Percentiles rank a stretch among this genome's conserved stretches.
These are phyloP conservation scores for Themeda triandra DNA, from an alignment of 176 grass and related monocot genomes.

Conservation along the genomic window DNA sequence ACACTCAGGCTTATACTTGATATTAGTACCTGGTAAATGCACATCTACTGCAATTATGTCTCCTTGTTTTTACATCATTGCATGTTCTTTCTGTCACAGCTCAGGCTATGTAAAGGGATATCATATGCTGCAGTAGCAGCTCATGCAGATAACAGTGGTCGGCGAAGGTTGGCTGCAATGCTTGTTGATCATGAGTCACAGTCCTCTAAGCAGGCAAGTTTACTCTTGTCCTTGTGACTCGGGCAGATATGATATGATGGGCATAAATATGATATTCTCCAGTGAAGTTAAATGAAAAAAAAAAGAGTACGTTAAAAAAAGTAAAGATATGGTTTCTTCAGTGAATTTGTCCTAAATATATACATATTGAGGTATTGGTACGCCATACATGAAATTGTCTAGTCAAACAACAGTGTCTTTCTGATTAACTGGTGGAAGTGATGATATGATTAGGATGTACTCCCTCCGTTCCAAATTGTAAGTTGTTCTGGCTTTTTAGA, in stretches of 20 bases:
- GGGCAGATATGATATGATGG: not conserved
- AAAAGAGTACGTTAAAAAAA: not conserved
- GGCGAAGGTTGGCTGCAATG: slow-evolving; percentile 84
- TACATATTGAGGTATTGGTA: not conserved
- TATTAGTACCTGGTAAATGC: not conserved
- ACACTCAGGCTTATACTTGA: slow-evolving; percentile 12
- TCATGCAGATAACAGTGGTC: slow-evolving; percentile 89
- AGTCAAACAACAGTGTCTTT: not conserved
- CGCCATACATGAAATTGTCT: not conserved
- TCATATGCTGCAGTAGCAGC: slow-evolving; percentile 93
- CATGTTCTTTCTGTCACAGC: slow-evolving; percentile 52
- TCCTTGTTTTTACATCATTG: slow-evolving; percentile 22
- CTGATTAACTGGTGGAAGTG: slow-evolving; percentile 1
- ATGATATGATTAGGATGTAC: not conserved
- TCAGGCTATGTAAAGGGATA: slow-evolving; percentile 97
- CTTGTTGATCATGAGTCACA: slow-evolving; percentile 90
- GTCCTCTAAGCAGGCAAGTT: slow-evolving; percentile 86
- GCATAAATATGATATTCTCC: slow-evolving; percentile 9
- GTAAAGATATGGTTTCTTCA: not conserved
- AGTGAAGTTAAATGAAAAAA: not conserved
- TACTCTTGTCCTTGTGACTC: slow-evolving; percentile 15
- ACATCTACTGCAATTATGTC: not conserved
- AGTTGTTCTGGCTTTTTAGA: not conserved
- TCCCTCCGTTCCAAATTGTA: not conserved
- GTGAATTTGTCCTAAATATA: not conserved